phyloP scores from a whole-genome alignment of 164 flowering plant genomes.

The Tetrastigma voinierianum region DNA sequence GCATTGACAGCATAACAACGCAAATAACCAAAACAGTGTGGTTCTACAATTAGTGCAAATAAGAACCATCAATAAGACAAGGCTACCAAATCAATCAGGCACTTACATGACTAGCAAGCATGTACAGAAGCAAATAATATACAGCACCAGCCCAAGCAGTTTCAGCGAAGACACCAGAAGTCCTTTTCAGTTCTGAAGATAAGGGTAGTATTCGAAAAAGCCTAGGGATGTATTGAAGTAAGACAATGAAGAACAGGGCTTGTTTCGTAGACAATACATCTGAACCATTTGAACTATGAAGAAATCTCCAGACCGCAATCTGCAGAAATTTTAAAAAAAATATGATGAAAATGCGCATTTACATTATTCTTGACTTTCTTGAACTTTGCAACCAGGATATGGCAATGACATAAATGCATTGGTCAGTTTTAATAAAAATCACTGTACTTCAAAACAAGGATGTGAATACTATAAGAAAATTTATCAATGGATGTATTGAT shows the following conservation, averaged over 20 bases:
- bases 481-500: neutral
- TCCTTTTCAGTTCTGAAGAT: constrained; percentile 82
- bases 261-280: constrained; percentile 74
- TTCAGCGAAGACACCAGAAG: constrained; percentile 94
- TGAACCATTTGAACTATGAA: constrained; percentile 64
- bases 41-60: neutral
- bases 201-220: constrained; percentile 69
- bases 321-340: constrained; percentile 28
- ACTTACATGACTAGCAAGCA: constrained; percentile 99
- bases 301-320: constrained; percentile 83
- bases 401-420: neutral
- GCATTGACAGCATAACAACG: neutral
- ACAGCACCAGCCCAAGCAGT: constrained; percentile 99
- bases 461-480: neutral
- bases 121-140: constrained; percentile 81
- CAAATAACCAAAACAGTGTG: neutral
- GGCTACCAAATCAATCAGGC: constrained; percentile 7
- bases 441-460: neutral
- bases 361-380: neutral
- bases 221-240: constrained; percentile 86
- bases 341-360: neutral
- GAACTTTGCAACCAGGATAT: neutral
- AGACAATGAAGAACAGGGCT: constrained; percentile 68
- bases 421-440: neutral
- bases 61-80: neutral